Conservation (phyloP, 2,329 filamentous ascomycete species). For the Juglanconis sp. region DNA sequence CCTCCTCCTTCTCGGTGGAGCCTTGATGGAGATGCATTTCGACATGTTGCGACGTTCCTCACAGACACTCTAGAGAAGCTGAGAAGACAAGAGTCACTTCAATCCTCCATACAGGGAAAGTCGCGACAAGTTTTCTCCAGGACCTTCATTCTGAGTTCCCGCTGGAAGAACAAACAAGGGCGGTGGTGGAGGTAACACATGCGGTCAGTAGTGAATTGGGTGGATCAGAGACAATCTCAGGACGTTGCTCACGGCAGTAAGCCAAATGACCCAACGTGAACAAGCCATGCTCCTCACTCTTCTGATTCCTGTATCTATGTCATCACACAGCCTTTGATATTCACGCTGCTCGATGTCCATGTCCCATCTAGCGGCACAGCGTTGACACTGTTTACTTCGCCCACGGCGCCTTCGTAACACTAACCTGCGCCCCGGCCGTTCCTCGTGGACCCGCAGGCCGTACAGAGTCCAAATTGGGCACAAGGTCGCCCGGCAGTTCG, state of each 20-base stretch:
- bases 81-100: too few relatives aligned
- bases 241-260: not conserved
- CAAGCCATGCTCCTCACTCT: not conserved
- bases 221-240: not conserved
- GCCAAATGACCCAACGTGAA: not conserved
- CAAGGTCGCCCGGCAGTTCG: constrained; percentile 1
- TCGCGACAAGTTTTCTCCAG: too few relatives aligned
- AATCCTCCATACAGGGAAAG: too few relatives aligned
- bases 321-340: not conserved
- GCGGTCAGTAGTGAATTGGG: too few relatives aligned
- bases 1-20: too few relatives aligned
- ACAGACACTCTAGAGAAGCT: too few relatives aligned
- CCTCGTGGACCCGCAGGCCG: constrained; percentile 15
- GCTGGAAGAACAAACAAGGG: too few relatives aligned
- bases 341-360: not conserved
- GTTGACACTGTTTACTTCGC: constrained; percentile 6
- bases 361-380: not conserved
- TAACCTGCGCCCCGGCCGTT: constrained; percentile 17
- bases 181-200: too few relatives aligned
- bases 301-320: not conserved
- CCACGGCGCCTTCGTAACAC: constrained; percentile 18
- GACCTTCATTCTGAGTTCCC: not conserved
- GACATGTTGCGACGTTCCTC: too few relatives aligned
- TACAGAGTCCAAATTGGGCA: not conserved
- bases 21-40: too few relatives aligned